A percentile compares a stretch with the other conserved stretches of the same genome.
Conservation (phyloP, 371 early-diverging fungal species). For the Amoeboaphelidium protococcarum region DNA sequence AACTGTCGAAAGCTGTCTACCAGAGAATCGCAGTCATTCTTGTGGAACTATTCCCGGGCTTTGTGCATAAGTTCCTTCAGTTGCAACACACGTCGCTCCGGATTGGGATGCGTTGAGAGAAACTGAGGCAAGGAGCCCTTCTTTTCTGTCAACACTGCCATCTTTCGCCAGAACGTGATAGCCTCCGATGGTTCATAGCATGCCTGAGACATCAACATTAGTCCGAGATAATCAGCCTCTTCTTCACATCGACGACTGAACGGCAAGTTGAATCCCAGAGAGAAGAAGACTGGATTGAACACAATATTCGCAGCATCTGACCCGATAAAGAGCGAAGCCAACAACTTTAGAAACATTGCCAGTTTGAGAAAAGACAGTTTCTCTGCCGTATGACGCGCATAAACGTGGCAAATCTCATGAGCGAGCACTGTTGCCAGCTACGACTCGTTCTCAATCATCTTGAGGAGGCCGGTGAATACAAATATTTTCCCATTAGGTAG, state of each 20-base stretch:
- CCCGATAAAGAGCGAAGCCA: constrained; percentile 17
- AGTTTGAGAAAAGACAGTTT: constrained; percentile 46
- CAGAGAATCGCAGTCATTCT: no score
- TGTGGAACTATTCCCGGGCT: no score
- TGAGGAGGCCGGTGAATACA: constrained; percentile 30
- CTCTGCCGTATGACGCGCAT: constrained; percentile 53
- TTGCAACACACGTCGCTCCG: no score
- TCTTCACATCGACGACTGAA: constrained; percentile 55
- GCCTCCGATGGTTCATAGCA: constrained; percentile 67
- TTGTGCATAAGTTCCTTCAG: no score
- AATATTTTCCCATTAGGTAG: constrained; percentile 2
- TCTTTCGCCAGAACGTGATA: not conserved
- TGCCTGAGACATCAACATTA: constrained; percentile 64
- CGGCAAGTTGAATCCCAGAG: constrained; percentile 38
- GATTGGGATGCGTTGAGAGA: constrained; percentile 75
- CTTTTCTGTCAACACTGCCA: constrained; percentile 12
- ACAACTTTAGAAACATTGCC: constrained; percentile 17
- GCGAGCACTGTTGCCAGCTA: constrained; percentile 79
- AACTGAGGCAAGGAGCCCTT: constrained; percentile 24
- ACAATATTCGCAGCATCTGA: constrained; percentile 22
- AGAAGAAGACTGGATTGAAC: constrained; percentile 20
- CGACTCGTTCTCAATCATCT: constrained; percentile 44
- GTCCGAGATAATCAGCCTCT: constrained; percentile 73
- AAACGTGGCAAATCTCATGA: constrained; percentile 64
- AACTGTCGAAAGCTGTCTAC: no score